These are phyloP conservation scores for Fusarium piperis DNA, from an alignment of 2,329 filamentous ascomycete species.

Conservation along the genomic window DNA sequence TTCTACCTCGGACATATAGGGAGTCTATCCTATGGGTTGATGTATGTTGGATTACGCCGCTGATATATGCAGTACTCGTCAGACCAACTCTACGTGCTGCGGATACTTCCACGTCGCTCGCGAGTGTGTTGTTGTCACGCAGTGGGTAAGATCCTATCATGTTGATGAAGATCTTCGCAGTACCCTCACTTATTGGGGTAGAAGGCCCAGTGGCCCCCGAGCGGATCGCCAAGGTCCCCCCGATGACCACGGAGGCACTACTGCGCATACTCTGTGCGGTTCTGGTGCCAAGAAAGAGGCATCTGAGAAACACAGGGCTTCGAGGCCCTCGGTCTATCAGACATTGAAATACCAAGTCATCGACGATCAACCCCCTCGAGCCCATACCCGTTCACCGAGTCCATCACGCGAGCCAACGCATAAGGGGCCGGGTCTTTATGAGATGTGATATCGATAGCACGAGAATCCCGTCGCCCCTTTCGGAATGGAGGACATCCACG, in stretches of 20 bases:
- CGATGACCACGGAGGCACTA: neutral
- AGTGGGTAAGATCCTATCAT: neutral
- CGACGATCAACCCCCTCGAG: neutral
- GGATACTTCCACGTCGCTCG: neutral
- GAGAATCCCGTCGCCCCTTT: neutral
- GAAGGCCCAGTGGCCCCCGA: neutral
- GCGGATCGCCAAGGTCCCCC: neutral
- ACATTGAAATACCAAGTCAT: neutral
- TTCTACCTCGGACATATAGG: neutral
- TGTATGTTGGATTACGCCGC: neutral
- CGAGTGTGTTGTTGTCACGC: neutral
- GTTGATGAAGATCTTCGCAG: neutral
- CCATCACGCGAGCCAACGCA: neutral
- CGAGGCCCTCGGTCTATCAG: neutral
- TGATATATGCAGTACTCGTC: neutral
- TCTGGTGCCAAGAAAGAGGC: neutral
- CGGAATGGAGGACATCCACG: neutral
- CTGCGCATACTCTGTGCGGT: neutral
- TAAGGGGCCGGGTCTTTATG: neutral
- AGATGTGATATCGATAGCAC: neutral
- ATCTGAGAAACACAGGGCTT: neutral
- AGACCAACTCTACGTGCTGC: neutral
- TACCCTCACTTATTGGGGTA: neutral
- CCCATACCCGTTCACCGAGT: neutral
- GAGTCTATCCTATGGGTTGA: neutral